Evolutionary conservation across 73 alveolate species (phyloP), one percentile per base, ranked within the genome.

Genomic region (Blepharisma japonicum): DNA sequence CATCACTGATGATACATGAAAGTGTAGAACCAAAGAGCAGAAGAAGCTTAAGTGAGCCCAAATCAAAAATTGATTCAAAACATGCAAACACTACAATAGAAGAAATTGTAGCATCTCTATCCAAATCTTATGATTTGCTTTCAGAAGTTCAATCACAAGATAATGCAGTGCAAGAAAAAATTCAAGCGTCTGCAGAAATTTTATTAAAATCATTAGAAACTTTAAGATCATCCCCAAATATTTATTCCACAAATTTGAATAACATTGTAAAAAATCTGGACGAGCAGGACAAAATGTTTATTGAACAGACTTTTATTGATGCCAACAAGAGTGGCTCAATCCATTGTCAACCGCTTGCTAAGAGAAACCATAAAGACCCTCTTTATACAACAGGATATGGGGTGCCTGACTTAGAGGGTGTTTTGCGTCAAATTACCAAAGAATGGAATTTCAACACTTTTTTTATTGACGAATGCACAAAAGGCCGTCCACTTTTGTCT

Each of bases 401-500:
- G 27, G 66, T 45, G 0, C 32, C 11, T 18, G 55, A 70, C 6
- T 2, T 70, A 38, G 2, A 1, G 46, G 68, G 66, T 11, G 2
- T 70, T 39, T 54, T 70, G 20, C 23, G 27, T 9, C 66, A 70
- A 45, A 47, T 70, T 5, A 80, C 45, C 23, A 39, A 48, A 0
- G 56, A 70, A 21, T 70, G 80, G 80, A 70, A 47, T 4, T 70
- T 70, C 66, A 54, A 70, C 42, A 45, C 46, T 45, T 70, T 70
- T 70, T 70, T 70, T 54, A 20, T 70, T 7, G 46, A 70, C 11
- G 56, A 39, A 7, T 45, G 11, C 32, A 47, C 77, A 7, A 20
- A 45, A 45, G 46, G 27, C 23, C 4, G 42, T 2, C 77, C 80
- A n/a, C 11, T 70, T 45, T 3, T 18, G 39, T 72, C 42, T 18